phyloP scores from a whole-genome alignment of 768 basidiomycete genomes.

The Kwoniella bestiolae region DNA sequence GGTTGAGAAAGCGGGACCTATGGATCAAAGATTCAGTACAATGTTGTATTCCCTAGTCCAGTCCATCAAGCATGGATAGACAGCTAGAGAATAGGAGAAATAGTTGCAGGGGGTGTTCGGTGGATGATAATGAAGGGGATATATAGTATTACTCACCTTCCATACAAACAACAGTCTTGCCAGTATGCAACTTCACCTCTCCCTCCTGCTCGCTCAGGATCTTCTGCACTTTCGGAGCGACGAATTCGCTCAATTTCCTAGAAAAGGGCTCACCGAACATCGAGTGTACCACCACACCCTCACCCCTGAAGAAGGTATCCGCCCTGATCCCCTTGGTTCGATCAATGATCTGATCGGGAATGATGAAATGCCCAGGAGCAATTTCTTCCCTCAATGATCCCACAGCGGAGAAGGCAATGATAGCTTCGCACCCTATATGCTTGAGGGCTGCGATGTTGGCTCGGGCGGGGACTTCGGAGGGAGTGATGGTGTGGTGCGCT shows the following conservation, averaged over 20 bases:
- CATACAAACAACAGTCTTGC: slow-evolving; percentile 91
- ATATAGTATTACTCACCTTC: too few relatives aligned
- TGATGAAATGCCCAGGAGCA: slow-evolving; percentile 80
- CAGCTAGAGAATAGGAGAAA: too few relatives aligned
- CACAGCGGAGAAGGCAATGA: slow-evolving; percentile 94
- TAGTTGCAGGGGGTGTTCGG: too few relatives aligned
- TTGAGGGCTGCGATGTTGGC: slow-evolving; percentile 97
- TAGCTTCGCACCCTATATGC: slow-evolving; percentile 81
- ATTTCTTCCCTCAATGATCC: slow-evolving; percentile 94
- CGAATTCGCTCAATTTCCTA: slow-evolving; percentile 44
- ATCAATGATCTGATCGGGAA: slow-evolving; percentile 93
- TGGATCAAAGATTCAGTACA: neutral
- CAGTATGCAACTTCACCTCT: slow-evolving; percentile 71
- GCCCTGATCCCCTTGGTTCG: slow-evolving; percentile 92
- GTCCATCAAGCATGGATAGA: too few relatives aligned
- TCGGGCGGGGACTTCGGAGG: slow-evolving; percentile 77
- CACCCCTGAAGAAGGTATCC: slow-evolving; percentile 82
- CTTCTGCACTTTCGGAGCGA: slow-evolving; percentile 62
- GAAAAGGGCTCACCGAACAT: slow-evolving; percentile 94
- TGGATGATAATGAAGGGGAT: too few relatives aligned
- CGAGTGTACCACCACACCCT: slow-evolving; percentile 83
- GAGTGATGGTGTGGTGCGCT: slow-evolving; percentile 73
- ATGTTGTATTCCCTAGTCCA: neutral
- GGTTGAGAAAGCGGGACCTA: slow-evolving; percentile 83
- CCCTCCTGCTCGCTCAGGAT: slow-evolving; percentile 67